A percentile compares a stretch with the other conserved stretches of the same genome.
phyloP scores from a whole-genome alignment of 2,329 filamentous ascomycete species.

The Stenocarpella maydis region DNA sequence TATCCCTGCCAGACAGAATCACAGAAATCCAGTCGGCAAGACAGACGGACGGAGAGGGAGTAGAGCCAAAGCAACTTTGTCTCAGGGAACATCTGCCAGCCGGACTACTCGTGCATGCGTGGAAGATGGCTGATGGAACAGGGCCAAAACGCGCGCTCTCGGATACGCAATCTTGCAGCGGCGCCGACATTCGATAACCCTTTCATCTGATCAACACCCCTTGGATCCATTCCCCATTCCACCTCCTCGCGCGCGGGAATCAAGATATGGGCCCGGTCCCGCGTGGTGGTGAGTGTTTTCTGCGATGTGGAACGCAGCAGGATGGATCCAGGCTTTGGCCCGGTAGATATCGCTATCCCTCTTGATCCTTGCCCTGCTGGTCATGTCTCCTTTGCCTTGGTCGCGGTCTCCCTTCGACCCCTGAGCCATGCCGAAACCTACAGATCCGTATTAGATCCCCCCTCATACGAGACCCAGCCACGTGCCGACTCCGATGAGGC shows the following conservation, averaged over 20 bases:
- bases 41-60: neutral
- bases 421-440: constrained; percentile 37
- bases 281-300: constrained; percentile 15
- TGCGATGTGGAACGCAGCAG: constrained; percentile 24
- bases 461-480: constrained; percentile 31
- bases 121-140: constrained; percentile 34
- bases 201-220: constrained; percentile 35
- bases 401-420: constrained; percentile 32
- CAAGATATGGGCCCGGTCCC: constrained; percentile 28
- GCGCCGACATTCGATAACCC: constrained; percentile 31
- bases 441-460: constrained; percentile 30
- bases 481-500: constrained; percentile 31
- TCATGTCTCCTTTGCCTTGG: constrained; percentile 29
- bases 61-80: neutral
- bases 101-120: constrained; percentile 26
- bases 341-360: constrained; percentile 16
- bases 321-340: constrained; percentile 24
- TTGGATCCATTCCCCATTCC: constrained; percentile 31
- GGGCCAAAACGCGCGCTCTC: constrained; percentile 33
- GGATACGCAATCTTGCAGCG: constrained; percentile 31
- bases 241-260: constrained; percentile 23
- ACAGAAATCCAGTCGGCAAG: neutral
- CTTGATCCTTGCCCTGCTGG: constrained; percentile 16
- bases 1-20: no score
- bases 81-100: neutral